phyloP scores from a whole-genome alignment of 257 asterid genomes.

The Scutellaria minor region DNA sequence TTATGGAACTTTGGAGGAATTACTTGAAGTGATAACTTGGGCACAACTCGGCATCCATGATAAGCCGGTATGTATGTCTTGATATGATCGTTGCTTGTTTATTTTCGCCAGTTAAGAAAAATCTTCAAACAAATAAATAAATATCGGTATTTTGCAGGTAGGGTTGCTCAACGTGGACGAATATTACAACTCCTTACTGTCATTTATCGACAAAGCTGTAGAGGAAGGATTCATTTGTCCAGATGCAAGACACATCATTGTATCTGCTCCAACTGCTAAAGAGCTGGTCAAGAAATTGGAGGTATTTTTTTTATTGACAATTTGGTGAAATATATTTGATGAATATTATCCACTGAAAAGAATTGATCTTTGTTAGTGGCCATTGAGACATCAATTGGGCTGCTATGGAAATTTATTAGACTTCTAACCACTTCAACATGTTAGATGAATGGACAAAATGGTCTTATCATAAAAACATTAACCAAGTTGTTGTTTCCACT shows the following conservation, averaged over 20 bases:
- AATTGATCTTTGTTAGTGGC: conserved; percentile 21
- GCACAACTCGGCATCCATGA: conserved; percentile 70
- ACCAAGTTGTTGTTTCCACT: background rate
- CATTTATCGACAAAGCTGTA: conserved; percentile 60
- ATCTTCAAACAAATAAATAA: background rate
- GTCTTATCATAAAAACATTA: background rate
- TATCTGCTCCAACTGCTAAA: conserved; percentile 54
- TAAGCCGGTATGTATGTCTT: conserved; percentile 49
- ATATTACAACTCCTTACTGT: conserved; percentile 50
- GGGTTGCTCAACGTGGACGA: conserved; percentile 66
- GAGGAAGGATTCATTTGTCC: conserved; percentile 66
- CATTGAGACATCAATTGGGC: conserved; percentile 33
- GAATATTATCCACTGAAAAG: conserved; percentile 27
- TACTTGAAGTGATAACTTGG: conserved; percentile 65
- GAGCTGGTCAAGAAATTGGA: conserved; percentile 60
- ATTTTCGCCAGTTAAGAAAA: no score
- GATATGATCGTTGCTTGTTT: background rate
- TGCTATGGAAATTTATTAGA: conserved; percentile 5
- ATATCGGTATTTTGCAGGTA: conserved; percentile 43
- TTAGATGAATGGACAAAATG: background rate
- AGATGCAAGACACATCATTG: conserved; percentile 58
- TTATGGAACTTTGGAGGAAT: conserved; percentile 63
- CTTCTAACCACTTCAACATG: conserved; percentile 29
- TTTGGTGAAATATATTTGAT: background rate
- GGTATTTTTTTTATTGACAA: conserved; percentile 31